Evolutionary conservation across 257 asterid genomes (phyloP).

Genomic region (Nemophila menziesii): DNA sequence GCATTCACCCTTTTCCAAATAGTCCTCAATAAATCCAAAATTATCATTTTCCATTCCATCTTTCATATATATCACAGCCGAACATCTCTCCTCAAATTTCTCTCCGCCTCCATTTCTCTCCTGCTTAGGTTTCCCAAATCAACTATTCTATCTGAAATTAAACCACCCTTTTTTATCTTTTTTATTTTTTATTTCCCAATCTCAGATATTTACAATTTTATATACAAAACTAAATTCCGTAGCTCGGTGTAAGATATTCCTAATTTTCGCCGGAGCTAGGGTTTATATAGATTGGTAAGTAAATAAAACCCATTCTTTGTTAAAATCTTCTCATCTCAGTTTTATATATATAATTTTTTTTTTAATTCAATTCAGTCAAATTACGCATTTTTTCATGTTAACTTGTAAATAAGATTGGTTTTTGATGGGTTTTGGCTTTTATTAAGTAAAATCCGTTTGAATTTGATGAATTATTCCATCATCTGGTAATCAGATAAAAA

Average conservation of each 20-base stretch:
- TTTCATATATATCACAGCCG: conserved; percentile 7
- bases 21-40: not conserved
- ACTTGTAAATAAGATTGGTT: not conserved
- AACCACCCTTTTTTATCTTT: not conserved
- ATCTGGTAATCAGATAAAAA: too few relatives aligned
- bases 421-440: too few relatives aligned
- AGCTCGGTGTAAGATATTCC: not conserved
- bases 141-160: not conserved
- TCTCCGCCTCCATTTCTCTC: not conserved
- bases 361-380: too few relatives aligned
- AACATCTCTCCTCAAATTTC: conserved; percentile 10
- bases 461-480: too few relatives aligned
- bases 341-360: too few relatives aligned
- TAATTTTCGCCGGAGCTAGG: too few relatives aligned
- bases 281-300: not conserved
- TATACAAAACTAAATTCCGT: not conserved
- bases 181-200: not conserved
- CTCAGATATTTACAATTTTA: not conserved
- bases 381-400: not conserved
- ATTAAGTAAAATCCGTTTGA: too few relatives aligned
- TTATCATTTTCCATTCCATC: not conserved
- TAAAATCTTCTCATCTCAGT: too few relatives aligned
- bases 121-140: not conserved
- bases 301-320: too few relatives aligned
- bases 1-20: too few relatives aligned